Percentiles rank a stretch among this genome's conserved stretches.
Conservation (phyloP, 305 asterid genomes). For the Fraxinus nigra region DNA sequence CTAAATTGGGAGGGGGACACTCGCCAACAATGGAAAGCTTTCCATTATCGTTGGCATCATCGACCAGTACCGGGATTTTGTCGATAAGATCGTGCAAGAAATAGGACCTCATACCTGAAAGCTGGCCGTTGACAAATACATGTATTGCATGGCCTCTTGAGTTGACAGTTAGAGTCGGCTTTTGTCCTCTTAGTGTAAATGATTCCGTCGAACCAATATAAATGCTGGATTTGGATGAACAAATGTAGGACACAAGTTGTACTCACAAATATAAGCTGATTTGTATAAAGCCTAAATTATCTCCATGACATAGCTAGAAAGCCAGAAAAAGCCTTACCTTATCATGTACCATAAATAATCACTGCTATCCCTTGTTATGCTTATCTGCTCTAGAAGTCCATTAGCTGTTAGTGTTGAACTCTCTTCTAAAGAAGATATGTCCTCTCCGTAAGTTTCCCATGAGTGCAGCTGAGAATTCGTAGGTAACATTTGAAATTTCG, state of each 20-base stretch:
- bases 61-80: background rate
- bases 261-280: background rate
- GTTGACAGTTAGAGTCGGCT: slow-evolving; percentile 48
- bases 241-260: background rate
- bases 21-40: background rate
- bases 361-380: slow-evolving; percentile 62
- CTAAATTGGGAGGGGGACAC: background rate
- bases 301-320: background rate
- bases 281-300: background rate
- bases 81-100: background rate
- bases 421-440: slow-evolving; percentile 39
- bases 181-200: slow-evolving; percentile 44
- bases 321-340: slow-evolving; percentile 31
- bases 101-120: slow-evolving; percentile 41
- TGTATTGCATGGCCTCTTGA: slow-evolving; percentile 69
- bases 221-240: slow-evolving; percentile 35
- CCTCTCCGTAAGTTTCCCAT: slow-evolving; percentile 67
- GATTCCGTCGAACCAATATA: slow-evolving; percentile 59
- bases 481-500: slow-evolving; percentile 42
- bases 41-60: background rate
- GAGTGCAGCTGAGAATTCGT: slow-evolving; percentile 39
- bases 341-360: slow-evolving; percentile 82
- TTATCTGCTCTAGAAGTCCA: slow-evolving; percentile 69
- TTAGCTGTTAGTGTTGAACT: slow-evolving; percentile 39
- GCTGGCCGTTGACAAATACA: slow-evolving; percentile 52